Evolutionary conservation across 129 eudicot species (phyloP).

Genomic region (Centella asiatica): DNA sequence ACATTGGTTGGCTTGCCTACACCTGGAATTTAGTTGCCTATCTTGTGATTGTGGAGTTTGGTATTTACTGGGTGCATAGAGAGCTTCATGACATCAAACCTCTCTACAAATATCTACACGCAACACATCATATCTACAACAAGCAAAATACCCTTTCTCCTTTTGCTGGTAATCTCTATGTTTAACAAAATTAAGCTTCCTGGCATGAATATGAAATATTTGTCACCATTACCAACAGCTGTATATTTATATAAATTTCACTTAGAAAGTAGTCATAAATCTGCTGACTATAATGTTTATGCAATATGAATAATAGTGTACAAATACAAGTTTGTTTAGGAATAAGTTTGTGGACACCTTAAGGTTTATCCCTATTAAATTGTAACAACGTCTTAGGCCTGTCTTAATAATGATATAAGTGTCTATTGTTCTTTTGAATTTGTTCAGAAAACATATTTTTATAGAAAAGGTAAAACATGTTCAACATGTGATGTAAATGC

Average conservation of each 20-base stretch:
- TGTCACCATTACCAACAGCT: not conserved
- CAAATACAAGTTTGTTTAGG: not conserved
- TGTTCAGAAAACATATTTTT: too few relatives aligned
- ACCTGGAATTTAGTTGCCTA: conserved; percentile 31
- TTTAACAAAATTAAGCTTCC: conserved; percentile 5
- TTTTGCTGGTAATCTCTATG: conserved; percentile 93
- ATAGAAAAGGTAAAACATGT: too few relatives aligned
- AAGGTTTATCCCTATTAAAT: too few relatives aligned
- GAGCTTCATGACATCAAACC: conserved; percentile 91
- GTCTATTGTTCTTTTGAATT: not conserved
- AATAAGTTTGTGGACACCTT: not conserved
- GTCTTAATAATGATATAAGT: too few relatives aligned
- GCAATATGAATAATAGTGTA: not conserved
- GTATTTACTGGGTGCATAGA: conserved; percentile 91
- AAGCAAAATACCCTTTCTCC: conserved; percentile 97
- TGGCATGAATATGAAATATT: not conserved
- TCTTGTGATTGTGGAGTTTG: conserved; percentile 78
- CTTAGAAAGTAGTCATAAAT: not conserved
- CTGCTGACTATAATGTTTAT: not conserved
- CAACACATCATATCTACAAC: conserved; percentile 97
- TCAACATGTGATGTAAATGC: too few relatives aligned
- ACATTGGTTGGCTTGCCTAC: conserved; percentile 56
- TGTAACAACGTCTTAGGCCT: too few relatives aligned
- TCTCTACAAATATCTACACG: conserved; percentile 89
- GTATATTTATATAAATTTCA: not conserved